Evolutionary conservation across 768 basidiomycete genomes (phyloP), one percentile per base, ranked within the genome.

Genomic region (Suillus subaureus): DNA sequence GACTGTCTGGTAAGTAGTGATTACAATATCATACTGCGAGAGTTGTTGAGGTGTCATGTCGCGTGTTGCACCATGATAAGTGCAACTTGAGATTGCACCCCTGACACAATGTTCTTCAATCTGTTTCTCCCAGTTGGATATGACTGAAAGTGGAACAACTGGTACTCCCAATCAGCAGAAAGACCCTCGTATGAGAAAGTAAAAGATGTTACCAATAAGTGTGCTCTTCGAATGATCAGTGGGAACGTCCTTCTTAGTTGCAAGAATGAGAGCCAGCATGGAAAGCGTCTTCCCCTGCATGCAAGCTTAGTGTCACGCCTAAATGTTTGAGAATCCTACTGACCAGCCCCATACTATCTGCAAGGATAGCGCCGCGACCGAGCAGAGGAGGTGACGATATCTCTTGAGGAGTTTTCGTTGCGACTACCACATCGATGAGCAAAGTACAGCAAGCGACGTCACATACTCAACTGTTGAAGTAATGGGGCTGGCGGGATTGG

Each of bases 91-190:
- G 51, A 94, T 70, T 2, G 81, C 73, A 12, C 84, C 87, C 40
- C 79, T 79, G 35, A 77, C 74, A 57, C 89, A 88, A 67, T 94
- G 93, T 43, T 94, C 93, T 39, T 82, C 73, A 9, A 94, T 87
- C 74, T 94, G 93, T 69, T 91, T 89, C 74, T 92, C 90, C 93
- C 93, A 94, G 70, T 95, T 96, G 7, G 91, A 93, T 9, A 96
- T 78, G 8, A 96, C 87, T 9, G 92, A 94, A 31, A 96, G 85
- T 6, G 94, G 94, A 9, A 84, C 87, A 57, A 96, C 93, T 94
- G 67, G 6, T 66, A 28, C 35, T 31, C 47, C 61, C 40, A 6
- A 58, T 31, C 52, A 18, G 8, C 45, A 63, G 72, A 51, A 70
- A 64, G 51, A 11, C 11, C 13, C 52, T 26, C 2, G 8, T 13